phyloP scores from a whole-genome alignment of 2,329 filamentous ascomycete species.

The Fusarium palustre region DNA sequence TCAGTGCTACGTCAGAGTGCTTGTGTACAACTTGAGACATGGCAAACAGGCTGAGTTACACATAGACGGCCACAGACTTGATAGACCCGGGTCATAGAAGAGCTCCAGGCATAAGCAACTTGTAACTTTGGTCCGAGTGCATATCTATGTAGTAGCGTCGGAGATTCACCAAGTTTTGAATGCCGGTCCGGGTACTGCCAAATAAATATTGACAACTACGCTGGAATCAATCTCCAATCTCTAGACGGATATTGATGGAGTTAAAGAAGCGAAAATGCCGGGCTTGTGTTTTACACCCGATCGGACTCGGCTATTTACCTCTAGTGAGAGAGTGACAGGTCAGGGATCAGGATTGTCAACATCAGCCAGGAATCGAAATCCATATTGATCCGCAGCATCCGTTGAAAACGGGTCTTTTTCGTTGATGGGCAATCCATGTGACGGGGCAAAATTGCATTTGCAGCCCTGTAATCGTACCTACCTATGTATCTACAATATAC shows the following conservation, averaged over 20 bases:
- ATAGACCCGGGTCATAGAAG: background rate
- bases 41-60: conserved; percentile 1
- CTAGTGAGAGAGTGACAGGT: conserved; percentile 25
- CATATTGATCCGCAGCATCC: conserved; percentile 46
- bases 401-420: conserved; percentile 48
- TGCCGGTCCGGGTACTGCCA: background rate
- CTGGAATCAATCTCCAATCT: conserved; percentile 12
- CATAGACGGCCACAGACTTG: background rate
- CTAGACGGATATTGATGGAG: conserved; percentile 26
- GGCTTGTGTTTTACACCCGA: conserved; percentile 36
- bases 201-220: conserved; percentile 27
- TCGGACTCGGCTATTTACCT: conserved; percentile 41
- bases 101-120: conserved; percentile 17
- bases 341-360: conserved; percentile 31
- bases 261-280: conserved; percentile 40
- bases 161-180: conserved; percentile 16
- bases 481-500: background rate
- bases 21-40: background rate
- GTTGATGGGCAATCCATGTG: conserved; percentile 44
- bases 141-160: conserved; percentile 3
- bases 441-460: conserved; percentile 42
- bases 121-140: conserved; percentile 21
- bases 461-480: conserved; percentile 37
- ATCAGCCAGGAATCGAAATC: conserved; percentile 27
- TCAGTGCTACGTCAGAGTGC: conserved; percentile 16